These are phyloP conservation scores for Peniophora sp. DNA, from an alignment of 1,284 basidiomycete genomes.

Conservation along the genomic window DNA sequence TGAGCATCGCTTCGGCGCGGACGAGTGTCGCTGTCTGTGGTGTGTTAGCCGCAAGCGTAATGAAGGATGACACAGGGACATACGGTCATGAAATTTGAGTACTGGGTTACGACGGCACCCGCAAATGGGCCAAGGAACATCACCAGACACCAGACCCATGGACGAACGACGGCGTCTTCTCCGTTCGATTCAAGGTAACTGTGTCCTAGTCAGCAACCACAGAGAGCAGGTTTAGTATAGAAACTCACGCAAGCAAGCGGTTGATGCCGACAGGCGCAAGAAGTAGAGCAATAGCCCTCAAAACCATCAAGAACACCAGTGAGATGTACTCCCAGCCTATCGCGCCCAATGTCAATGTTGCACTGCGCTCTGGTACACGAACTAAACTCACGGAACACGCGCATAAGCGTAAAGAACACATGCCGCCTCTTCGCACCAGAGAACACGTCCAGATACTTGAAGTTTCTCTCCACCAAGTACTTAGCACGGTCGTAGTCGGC, in stretches of 20 bases:
- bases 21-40: conserved; percentile 23
- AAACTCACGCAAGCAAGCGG: conserved; percentile 15
- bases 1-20: conserved; percentile 40
- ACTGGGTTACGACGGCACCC: conserved; percentile 31
- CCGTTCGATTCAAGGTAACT: conserved; percentile 37
- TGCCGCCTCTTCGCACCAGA: conserved; percentile 14
- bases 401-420: not conserved
- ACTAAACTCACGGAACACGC: not conserved
- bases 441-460: conserved; percentile 25
- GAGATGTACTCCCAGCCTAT: not conserved
- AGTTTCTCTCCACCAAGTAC: conserved; percentile 28
- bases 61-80: conserved; percentile 9
- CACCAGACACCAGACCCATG: conserved; percentile 56
- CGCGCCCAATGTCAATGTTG: not conserved
- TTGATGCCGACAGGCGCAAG: conserved; percentile 29
- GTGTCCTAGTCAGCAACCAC: not conserved
- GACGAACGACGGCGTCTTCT: conserved; percentile 27
- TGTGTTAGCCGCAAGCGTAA: not conserved
- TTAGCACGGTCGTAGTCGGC: conserved; percentile 39
- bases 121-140: conserved; percentile 52
- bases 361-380: too few species aligned
- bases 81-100: conserved; percentile 25
- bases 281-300: conserved; percentile 13
- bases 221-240: conserved; percentile 12
- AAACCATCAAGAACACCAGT: too few species aligned